Percentiles rank a stretch among this genome's conserved stretches.
These are phyloP conservation scores for Cercospora citrullina DNA, from an alignment of 2,329 filamentous ascomycete genomes.

Conservation along the genomic window DNA sequence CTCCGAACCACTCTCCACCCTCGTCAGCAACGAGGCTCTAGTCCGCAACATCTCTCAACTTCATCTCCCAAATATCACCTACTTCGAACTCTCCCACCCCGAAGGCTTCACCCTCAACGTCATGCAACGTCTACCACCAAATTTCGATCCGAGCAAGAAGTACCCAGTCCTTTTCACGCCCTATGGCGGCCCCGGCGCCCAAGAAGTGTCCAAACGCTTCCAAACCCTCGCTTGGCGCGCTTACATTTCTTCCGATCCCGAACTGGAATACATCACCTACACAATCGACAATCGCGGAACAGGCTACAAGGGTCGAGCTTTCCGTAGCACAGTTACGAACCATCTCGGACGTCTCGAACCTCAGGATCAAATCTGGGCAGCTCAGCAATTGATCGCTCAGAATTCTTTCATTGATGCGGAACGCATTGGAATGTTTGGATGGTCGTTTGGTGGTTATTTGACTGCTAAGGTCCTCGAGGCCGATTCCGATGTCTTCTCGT, in stretches of 20 bases:
- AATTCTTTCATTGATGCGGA: slow-evolving; percentile 58
- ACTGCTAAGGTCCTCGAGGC: slow-evolving; percentile 66
- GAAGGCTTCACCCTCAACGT: slow-evolving; percentile 64
- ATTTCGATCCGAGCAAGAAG: slow-evolving; percentile 62
- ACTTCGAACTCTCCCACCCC: slow-evolving; percentile 62
- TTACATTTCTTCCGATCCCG: slow-evolving; percentile 66
- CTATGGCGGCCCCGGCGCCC: slow-evolving; percentile 67
- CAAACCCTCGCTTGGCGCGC: slow-evolving; percentile 58
- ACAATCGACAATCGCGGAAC: slow-evolving; percentile 70
- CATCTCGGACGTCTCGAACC: slow-evolving; percentile 65
- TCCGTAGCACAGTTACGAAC: slow-evolving; percentile 58
- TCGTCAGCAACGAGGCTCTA: slow-evolving; percentile 62
- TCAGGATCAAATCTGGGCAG: slow-evolving; percentile 67
- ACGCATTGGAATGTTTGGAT: slow-evolving; percentile 67
- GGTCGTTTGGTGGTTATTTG: slow-evolving; percentile 68
- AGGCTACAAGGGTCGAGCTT: slow-evolving; percentile 62
- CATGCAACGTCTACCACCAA: slow-evolving; percentile 64
- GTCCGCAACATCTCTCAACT: slow-evolving; percentile 59
- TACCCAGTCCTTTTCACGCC: slow-evolving; percentile 68
- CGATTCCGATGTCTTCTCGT: slow-evolving; percentile 60
- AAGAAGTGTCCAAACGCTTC: slow-evolving; percentile 61
- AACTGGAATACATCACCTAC: slow-evolving; percentile 67
- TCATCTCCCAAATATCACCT: slow-evolving; percentile 64
- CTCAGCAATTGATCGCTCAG: slow-evolving; percentile 54
- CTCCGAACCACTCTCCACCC: slow-evolving; percentile 56